Conservation (phyloP, 2,329 filamentous ascomycete species). For the Colletotrichum chrysophilum region DNA sequence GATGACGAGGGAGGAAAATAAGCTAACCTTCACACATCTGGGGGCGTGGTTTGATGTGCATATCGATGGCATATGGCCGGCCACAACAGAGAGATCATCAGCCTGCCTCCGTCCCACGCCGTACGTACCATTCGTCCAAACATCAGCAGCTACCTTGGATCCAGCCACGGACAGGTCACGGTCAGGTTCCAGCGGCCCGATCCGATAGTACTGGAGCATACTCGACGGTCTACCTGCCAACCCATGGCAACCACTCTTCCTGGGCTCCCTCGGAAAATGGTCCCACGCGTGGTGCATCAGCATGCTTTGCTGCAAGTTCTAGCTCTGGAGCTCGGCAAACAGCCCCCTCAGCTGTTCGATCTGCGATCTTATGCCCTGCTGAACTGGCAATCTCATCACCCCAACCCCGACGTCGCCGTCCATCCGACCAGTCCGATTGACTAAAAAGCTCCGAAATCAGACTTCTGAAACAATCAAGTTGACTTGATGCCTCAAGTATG, state of each 20-base stretch:
- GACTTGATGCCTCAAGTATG: constrained; percentile 3
- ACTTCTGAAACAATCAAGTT: constrained; percentile 33
- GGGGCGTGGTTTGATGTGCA: neutral
- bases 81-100: neutral
- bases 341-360: constrained; percentile 15
- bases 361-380: constrained; percentile 21
- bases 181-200: constrained; percentile 29
- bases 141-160: neutral
- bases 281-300: neutral
- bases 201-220: constrained; percentile 26
- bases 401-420: neutral
- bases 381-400: neutral
- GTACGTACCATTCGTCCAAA: neutral
- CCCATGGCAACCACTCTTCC: neutral
- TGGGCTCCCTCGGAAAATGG: neutral
- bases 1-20: neutral
- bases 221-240: constrained; percentile 3
- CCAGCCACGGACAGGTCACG: neutral
- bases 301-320: neutral
- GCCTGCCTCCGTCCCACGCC: neutral
- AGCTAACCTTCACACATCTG: neutral
- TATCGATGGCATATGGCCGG: neutral
- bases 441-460: constrained; percentile 12
- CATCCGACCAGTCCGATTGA: constrained; percentile 1
- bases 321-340: neutral